Evolutionary conservation across 2,329 filamentous ascomycete species (phyloP).

Genomic region (Thelonectria discophora): DNA sequence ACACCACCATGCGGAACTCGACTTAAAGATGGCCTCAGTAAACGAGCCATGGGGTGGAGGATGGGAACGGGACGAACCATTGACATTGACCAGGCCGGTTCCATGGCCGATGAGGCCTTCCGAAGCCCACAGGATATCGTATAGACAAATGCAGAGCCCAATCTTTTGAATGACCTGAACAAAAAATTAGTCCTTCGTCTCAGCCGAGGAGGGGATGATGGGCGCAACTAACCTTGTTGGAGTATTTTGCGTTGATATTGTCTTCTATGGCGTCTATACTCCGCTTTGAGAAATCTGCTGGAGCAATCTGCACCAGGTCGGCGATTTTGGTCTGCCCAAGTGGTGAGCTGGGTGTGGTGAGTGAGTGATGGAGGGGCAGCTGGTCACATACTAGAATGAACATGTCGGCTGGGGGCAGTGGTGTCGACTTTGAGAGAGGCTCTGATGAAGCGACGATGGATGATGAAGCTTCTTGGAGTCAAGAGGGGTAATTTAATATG

Average conservation of each 20-base stretch:
- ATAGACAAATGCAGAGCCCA: conserved; percentile 91
- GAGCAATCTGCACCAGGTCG: conserved; percentile 92
- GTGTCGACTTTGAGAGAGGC: not conserved
- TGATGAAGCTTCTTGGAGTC: too few relatives aligned
- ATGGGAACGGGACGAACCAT: conserved; percentile 64
- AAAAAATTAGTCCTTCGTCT: conserved; percentile 14
- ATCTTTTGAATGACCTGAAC: conserved; percentile 86
- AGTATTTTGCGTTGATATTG: conserved; percentile 96
- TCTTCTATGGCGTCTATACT: conserved; percentile 90
- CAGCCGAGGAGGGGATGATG: not conserved
- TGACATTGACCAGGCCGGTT: conserved; percentile 91
- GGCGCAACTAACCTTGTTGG: conserved; percentile 74
- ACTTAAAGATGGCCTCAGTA: conserved; percentile 60
- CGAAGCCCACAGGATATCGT: conserved; percentile 87
- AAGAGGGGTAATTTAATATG: too few relatives aligned
- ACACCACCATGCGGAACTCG: conserved; percentile 92
- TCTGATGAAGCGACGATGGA: not conserved
- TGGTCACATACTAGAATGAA: conserved; percentile 57
- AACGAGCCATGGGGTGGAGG: not conserved
- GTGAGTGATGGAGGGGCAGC: conserved; percentile 9
- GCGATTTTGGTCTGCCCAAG: conserved; percentile 81
- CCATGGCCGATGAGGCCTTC: conserved; percentile 95
- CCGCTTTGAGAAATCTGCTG: conserved; percentile 85
- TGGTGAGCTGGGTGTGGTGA: conserved; percentile 24
- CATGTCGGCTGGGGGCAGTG: conserved; percentile 47